These are phyloP conservation scores for Xerocomus brunneocitrinus DNA, from an alignment of 768 basidiomycete genomes.

Conservation along the genomic window DNA sequence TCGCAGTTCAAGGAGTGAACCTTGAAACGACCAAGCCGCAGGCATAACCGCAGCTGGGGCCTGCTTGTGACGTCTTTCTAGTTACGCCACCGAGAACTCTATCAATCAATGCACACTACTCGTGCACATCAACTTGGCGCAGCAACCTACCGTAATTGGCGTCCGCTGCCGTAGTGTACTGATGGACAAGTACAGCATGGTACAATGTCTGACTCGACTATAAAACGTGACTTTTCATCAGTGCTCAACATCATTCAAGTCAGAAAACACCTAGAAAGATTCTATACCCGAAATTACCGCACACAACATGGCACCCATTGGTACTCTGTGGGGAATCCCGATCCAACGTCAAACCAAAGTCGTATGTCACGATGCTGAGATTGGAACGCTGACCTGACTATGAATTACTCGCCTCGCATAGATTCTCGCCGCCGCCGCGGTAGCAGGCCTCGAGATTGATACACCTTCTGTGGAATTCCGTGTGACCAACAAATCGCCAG, in stretches of 20 bases:
- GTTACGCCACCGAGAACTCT: no score
- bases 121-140: not conserved
- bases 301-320: conserved; percentile 22
- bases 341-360: conserved; percentile 27
- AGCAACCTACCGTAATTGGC: not conserved
- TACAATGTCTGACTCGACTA: not conserved
- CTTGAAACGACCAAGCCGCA: no score
- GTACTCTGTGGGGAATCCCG: conserved; percentile 23
- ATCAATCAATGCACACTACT: no score
- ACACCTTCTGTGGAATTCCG: conserved; percentile 17
- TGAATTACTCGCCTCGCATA: conserved; percentile 1
- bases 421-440: conserved; percentile 23
- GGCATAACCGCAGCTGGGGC: no score
- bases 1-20: no score
- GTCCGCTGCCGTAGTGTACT: not conserved
- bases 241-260: not conserved
- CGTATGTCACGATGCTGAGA: conserved; percentile 13
- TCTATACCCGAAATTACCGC: not conserved
- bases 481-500: conserved; percentile 24
- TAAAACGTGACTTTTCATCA: conserved; percentile 7
- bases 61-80: no score
- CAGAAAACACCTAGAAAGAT: not conserved
- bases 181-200: not conserved
- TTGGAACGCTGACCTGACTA: not conserved
- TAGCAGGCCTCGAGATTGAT: conserved; percentile 26